Base-by-base conservation (phyloP, 768 basidiomycete species). In the Rhizopogon vesiculosus region DNA sequence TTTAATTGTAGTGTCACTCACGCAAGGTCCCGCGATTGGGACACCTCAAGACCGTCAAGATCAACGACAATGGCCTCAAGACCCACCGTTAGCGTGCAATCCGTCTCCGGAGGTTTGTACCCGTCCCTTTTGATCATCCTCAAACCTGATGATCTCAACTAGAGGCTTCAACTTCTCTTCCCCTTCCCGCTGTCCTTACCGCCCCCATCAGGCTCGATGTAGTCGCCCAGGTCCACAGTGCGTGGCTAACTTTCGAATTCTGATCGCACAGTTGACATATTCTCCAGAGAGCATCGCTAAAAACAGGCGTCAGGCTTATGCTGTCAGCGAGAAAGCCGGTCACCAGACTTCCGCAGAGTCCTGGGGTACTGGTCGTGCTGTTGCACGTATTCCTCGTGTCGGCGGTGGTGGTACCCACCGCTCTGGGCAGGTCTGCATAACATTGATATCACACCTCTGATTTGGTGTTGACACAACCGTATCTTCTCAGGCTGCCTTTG, bases 371-470 rank as follows among this genome's bases (percentile, higher is more conserved):
- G 97, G 97, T 87, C 94, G 97, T 77, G 97, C 97, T 63, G 97
- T 99, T 62, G 96, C 96, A 28, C 97, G 97, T 94, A 98, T 99
- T 71, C 97, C 97, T 75, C 96, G 97, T 91, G 96, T 99, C 61
- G 93, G 93, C 70, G 97, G 97, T 71, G 90, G 91, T 70, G 97
- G 97, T 74, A 98, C 97, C 64, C 93, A 96, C 80, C 91, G 97
- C 64, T 95, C 97, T 55, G 97, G 97, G 58, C 96, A 95, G 84
- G 89, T 89, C 61, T 51, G 2, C 35, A 19, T 22, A 7, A 18
- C 29, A 4, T 1, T n/a, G 0, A 13, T 9, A 22, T 16, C 8
- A 18, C 8, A 7, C 33, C 7, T 41, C 25, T 42, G 9, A 18
- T 19, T 39, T 41, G 31, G 4, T 29, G 25, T 22, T 42, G 40